Conservation (phyloP, 352 stramenopile species). For the Saprolegnia diclina region DNA sequence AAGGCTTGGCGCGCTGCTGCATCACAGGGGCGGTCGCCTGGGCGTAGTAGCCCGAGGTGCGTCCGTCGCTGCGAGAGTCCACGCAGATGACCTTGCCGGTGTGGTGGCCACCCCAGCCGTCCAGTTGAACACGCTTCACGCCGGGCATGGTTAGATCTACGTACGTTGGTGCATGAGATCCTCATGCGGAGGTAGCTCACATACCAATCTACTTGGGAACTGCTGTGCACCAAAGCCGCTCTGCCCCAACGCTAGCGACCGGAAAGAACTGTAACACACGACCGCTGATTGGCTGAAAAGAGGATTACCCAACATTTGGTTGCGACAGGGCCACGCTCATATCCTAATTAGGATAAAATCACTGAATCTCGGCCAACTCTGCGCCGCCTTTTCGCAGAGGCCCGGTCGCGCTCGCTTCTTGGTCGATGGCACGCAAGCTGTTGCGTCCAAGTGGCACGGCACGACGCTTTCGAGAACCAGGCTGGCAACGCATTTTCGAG, state of each 20-base stretch:
- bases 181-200: neutral
- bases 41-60: neutral
- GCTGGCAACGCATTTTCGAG: too few species aligned
- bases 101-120: constrained; percentile 20
- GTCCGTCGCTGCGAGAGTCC: constrained; percentile 1
- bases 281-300: neutral
- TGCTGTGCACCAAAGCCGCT: neutral
- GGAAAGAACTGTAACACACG: neutral
- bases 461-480: too few species aligned
- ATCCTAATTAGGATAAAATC: neutral
- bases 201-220: neutral
- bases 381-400: too few species aligned
- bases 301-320: neutral
- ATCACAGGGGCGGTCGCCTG: neutral
- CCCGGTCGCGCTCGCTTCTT: too few species aligned
- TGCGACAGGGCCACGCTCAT: neutral
- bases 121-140: constrained; percentile 28
- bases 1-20: neutral
- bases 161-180: neutral
- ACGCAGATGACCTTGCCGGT: constrained; percentile 26
- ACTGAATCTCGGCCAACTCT: neutral
- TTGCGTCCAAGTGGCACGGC: neutral
- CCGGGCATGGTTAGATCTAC: constrained; percentile 24
- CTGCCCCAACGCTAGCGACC: neutral
- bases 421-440: neutral